phyloP scores from a whole-genome alignment of 352 stramenopile genomes.

The Phytophthora fragariae region DNA sequence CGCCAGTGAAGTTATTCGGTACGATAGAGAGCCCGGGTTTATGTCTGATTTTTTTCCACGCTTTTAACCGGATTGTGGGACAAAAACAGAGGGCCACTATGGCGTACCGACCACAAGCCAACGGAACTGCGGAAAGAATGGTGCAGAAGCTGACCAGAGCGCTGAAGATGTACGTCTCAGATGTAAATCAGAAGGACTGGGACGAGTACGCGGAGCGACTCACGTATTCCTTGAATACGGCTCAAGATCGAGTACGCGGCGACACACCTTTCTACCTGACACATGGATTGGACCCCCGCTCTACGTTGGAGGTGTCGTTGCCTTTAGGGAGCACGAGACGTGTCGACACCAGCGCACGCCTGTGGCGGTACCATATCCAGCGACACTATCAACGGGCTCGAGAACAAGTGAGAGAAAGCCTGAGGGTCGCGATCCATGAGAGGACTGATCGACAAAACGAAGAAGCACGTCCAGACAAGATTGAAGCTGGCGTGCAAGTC shows the following conservation, averaged over 20 bases:
- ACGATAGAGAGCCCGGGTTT: too few relatives aligned
- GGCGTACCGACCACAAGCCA: too few relatives aligned
- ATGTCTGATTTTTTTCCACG: too few relatives aligned
- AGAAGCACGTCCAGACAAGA: not conserved
- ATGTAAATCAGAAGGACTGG: not conserved
- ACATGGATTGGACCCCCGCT: not conserved
- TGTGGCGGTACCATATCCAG: not conserved
- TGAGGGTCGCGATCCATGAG: not conserved
- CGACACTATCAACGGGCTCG: not conserved
- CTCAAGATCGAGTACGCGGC: not conserved
- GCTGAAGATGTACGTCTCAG: not conserved
- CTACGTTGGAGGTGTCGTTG: not conserved
- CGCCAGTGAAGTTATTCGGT: too few relatives aligned
- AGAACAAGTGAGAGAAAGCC: not conserved
- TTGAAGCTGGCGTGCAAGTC: not conserved
- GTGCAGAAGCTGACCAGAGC: not conserved
- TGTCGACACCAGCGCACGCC: not conserved
- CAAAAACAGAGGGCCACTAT: too few relatives aligned
- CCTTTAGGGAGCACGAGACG: not conserved
- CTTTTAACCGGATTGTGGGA: too few relatives aligned
- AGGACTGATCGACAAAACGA: not conserved
- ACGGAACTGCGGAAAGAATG: not conserved
- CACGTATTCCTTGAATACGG: not conserved
- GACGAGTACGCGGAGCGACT: not conserved
- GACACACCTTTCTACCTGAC: not conserved